Percentiles rank a stretch among this genome's conserved stretches.
phyloP scores from a whole-genome alignment of 2,329 filamentous ascomycete species.

The Calonectria honghensis region DNA sequence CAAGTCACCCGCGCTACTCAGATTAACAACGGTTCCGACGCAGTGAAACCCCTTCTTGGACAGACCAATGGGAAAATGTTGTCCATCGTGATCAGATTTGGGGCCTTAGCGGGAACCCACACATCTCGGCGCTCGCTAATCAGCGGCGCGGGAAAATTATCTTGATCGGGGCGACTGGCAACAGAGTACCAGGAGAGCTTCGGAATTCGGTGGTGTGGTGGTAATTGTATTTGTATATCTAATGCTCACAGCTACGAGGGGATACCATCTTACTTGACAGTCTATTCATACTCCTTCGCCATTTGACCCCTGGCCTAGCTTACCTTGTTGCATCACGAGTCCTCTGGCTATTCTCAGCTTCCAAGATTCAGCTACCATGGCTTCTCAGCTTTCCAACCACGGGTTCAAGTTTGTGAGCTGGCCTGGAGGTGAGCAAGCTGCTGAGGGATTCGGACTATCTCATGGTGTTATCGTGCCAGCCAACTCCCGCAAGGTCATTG shows the following conservation, averaged over 20 bases:
- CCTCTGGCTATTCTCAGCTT: not conserved
- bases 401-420: constrained; percentile 35
- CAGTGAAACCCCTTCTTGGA: not conserved
- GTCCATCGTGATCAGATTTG: not conserved
- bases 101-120: not conserved
- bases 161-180: not conserved
- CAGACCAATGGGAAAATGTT: constrained; percentile 15
- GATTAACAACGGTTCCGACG: not conserved
- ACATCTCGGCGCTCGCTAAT: not conserved
- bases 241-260: not conserved
- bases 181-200: not conserved
- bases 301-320: not conserved
- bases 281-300: not conserved
- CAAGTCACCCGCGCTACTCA: not conserved
- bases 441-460: constrained; percentile 30
- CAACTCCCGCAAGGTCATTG: constrained; percentile 20
- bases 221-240: not conserved
- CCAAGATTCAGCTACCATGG: not conserved
- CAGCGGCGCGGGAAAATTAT: not conserved
- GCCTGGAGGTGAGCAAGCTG: constrained; percentile 34
- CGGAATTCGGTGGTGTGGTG: not conserved
- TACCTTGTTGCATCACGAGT: too few relatives aligned
- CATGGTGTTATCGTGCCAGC: constrained; percentile 33
- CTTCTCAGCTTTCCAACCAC: constrained; percentile 12
- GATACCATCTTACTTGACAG: not conserved